These are phyloP conservation scores for Quercus lobata DNA, from an alignment of 331 rosid species.

Conservation along the genomic window DNA sequence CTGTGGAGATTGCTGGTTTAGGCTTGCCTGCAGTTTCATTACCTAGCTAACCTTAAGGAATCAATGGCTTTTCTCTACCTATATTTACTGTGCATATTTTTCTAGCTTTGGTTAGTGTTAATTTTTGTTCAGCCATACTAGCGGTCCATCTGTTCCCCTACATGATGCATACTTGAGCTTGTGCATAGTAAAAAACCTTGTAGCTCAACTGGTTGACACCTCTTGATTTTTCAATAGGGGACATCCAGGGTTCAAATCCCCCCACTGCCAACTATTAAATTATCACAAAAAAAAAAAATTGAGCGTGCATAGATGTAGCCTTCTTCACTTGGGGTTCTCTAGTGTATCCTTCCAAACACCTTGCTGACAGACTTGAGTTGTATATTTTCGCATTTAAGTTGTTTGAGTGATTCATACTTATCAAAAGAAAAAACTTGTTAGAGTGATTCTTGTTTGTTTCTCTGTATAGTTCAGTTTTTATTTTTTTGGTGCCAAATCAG, in stretches of 20 bases:
- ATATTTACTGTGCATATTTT: not conserved
- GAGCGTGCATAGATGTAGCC: not conserved
- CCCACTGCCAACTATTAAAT: too few species aligned
- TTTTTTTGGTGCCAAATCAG: not conserved
- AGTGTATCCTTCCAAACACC: not conserved
- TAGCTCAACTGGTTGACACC: too few species aligned
- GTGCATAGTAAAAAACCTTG: not conserved
- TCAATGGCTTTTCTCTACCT: not conserved
- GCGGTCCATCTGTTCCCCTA: not conserved
- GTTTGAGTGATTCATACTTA: not conserved
- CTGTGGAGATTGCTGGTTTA: conserved; percentile 72
- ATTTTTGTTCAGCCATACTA: not conserved
- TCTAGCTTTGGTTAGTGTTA: too few species aligned
- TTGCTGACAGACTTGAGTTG: not conserved
- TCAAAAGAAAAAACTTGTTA: too few species aligned
- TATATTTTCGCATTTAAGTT: not conserved
- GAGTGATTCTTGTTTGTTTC: not conserved
- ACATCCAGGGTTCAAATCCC: too few species aligned
- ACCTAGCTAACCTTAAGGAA: not conserved
- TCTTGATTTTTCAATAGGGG: too few species aligned
- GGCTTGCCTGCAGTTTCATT: conserved; percentile 81
- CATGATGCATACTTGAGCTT: not conserved
- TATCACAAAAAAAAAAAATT: too few species aligned
- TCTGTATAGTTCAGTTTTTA: not conserved
- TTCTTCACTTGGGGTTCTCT: not conserved